Conservation (phyloP, 2,329 filamentous ascomycete genomes). For the Acephala macrosclerotiorum region DNA sequence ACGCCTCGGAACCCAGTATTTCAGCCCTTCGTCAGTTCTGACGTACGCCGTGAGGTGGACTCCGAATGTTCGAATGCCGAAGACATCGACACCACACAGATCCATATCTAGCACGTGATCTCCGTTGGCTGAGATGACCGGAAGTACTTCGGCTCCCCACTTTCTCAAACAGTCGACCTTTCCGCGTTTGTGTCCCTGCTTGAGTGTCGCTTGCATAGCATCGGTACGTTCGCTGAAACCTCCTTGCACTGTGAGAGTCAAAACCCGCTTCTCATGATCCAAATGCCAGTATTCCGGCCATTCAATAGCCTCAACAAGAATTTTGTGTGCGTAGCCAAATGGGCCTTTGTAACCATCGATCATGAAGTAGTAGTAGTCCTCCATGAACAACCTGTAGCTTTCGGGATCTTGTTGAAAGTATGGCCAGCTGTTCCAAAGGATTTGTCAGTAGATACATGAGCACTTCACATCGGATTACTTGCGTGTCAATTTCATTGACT, state of each 20-base stretch:
- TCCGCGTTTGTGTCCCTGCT: conserved; percentile 11
- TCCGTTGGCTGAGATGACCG: conserved; percentile 49
- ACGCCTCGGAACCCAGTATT: conserved; percentile 42
- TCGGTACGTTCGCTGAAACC: conserved; percentile 20
- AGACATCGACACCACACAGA: conserved; percentile 49
- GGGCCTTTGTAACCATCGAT: conserved; percentile 27
- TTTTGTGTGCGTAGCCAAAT: conserved; percentile 29
- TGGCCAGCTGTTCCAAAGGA: conserved; percentile 34
- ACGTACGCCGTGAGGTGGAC: conserved; percentile 51
- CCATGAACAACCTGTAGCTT: conserved; percentile 23
- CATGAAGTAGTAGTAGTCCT: conserved; percentile 34
- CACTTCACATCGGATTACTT: too few species aligned
- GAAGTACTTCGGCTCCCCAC: conserved; percentile 51
- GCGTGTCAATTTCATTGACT: too few species aligned
- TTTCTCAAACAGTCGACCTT: not conserved
- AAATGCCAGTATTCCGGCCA: conserved; percentile 22
- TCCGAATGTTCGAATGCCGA: conserved; percentile 53
- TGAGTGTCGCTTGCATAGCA: conserved; percentile 22
- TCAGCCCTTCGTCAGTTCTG: conserved; percentile 18
- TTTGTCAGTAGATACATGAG: too few species aligned
- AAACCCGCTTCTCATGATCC: conserved; percentile 20
- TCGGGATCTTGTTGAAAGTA: conserved; percentile 28
- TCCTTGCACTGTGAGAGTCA: conserved; percentile 15
- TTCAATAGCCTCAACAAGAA: conserved; percentile 17
- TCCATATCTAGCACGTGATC: conserved; percentile 51